Percentiles rank a stretch among this genome's conserved stretches.
Conservation (phyloP, 2,329 filamentous ascomycete genomes). For the Fusarium sambucinum region DNA sequence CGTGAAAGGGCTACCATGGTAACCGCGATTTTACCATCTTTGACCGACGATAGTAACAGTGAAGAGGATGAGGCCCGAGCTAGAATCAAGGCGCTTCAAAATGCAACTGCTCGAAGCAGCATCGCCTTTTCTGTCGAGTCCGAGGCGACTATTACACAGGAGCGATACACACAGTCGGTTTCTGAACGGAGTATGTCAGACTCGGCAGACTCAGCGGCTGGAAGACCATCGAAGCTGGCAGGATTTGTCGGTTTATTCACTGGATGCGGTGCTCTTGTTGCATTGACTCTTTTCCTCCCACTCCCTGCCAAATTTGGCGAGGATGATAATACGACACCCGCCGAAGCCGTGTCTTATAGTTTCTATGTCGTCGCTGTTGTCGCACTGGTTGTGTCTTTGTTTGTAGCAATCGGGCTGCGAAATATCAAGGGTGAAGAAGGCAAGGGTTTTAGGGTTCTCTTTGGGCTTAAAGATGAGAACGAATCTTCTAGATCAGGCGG, state of each 20-base stretch:
- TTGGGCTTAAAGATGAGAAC: slow-evolving; percentile 56
- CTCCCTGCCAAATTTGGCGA: slow-evolving; percentile 83
- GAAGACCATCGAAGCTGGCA: slow-evolving; percentile 74
- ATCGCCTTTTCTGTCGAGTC: slow-evolving; percentile 77
- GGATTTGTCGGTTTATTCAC: slow-evolving; percentile 94
- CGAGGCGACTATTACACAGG: slow-evolving; percentile 80
- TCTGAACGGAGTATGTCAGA: slow-evolving; percentile 48
- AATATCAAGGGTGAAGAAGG: slow-evolving; percentile 77
- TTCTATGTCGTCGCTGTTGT: slow-evolving; percentile 88
- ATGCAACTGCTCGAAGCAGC: slow-evolving; percentile 63
- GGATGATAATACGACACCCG: slow-evolving; percentile 76
- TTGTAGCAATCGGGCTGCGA: slow-evolving; percentile 83
- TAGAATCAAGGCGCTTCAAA: slow-evolving; percentile 53
- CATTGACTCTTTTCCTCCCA: slow-evolving; percentile 84
- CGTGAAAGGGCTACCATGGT: slow-evolving; percentile 84
- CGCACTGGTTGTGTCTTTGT: slow-evolving; percentile 76
- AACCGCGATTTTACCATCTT: slow-evolving; percentile 86
- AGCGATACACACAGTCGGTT: slow-evolving; percentile 61
- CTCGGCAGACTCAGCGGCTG: slow-evolving; percentile 45
- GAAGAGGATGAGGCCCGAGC: slow-evolving; percentile 44
- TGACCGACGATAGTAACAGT: slow-evolving; percentile 65
- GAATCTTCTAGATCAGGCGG: slow-evolving; percentile 35
- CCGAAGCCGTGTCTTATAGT: slow-evolving; percentile 80
- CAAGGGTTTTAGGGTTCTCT: slow-evolving; percentile 75
- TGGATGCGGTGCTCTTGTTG: slow-evolving; percentile 89